phyloP scores from a whole-genome alignment of 2,329 filamentous ascomycete genomes.

The Penicillium crustosum region DNA sequence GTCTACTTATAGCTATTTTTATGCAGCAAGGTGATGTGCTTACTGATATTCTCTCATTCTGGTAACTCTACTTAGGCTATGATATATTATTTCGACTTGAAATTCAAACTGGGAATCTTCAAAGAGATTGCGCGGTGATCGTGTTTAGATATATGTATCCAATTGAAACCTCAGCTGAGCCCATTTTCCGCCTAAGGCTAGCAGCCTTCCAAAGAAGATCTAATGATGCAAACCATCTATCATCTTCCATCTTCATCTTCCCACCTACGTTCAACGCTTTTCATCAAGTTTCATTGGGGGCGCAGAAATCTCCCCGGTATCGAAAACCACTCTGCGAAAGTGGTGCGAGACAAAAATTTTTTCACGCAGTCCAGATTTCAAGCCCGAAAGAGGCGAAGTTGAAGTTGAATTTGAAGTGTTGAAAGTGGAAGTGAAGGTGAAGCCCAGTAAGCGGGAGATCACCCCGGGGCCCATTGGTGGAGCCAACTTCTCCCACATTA shows the following conservation, averaged over 20 bases:
- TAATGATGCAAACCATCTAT: not conserved
- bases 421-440: conserved; percentile 1
- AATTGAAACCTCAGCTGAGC: not conserved
- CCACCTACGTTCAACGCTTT: not conserved
- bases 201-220: not conserved
- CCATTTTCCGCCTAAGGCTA: not conserved
- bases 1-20: not conserved
- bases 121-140: not conserved
- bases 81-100: not conserved
- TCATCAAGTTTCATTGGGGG: not conserved
- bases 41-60: not conserved
- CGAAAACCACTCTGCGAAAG: not conserved
- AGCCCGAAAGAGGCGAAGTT: not conserved
- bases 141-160: not conserved
- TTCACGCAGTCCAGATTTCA: not conserved
- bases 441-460: conserved; percentile 11
- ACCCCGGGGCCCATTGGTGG: conserved; percentile 2
- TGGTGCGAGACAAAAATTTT: not conserved
- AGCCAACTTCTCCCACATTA: conserved; percentile 9
- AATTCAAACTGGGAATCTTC: not conserved
- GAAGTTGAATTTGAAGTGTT: not conserved
- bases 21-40: not conserved
- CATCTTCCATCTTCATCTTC: not conserved
- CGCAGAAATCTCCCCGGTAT: not conserved
- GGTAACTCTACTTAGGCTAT: not conserved